phyloP scores from a whole-genome alignment of 2,329 filamentous ascomycete species.

The Colletotrichum lupini region DNA sequence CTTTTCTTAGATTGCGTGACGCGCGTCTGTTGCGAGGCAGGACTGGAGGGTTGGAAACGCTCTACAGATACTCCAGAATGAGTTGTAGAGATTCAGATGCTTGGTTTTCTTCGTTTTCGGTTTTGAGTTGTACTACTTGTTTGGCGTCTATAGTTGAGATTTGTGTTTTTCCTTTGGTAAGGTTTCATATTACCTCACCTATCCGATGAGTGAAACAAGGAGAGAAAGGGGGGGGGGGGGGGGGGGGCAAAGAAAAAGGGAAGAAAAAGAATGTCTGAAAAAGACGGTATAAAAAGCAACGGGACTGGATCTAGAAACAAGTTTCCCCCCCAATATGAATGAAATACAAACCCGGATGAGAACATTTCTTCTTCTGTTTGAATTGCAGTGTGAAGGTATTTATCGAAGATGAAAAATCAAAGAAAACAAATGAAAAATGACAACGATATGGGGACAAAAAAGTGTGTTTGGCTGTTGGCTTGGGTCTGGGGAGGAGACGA shows the following conservation, averaged over 20 bases:
- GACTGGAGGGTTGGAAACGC: too few relatives aligned
- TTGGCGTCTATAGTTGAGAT: background rate
- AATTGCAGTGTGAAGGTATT: background rate
- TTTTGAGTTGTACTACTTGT: background rate
- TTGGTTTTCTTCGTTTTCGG: background rate
- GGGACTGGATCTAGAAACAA: background rate
- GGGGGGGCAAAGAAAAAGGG: background rate
- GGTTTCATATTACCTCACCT: background rate
- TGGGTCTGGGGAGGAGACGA: too few relatives aligned
- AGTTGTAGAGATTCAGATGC: too few relatives aligned
- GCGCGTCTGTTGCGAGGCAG: too few relatives aligned
- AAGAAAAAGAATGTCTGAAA: background rate
- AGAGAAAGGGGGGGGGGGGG: background rate
- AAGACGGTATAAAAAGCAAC: background rate
- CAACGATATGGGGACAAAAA: too few relatives aligned
- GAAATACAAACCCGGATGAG: background rate
- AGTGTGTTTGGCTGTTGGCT: too few relatives aligned
- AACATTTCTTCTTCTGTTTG: background rate
- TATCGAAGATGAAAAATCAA: too few relatives aligned
- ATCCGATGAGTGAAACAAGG: background rate
- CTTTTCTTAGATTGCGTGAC: slow-evolving; percentile 32
- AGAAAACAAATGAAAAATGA: too few relatives aligned
- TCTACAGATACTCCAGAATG: too few relatives aligned
- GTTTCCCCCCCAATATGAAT: background rate
- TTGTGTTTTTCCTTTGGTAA: background rate